Conservation (phyloP, 2,329 filamentous ascomycete species). For the Beauveria scarabaeidicola region DNA sequence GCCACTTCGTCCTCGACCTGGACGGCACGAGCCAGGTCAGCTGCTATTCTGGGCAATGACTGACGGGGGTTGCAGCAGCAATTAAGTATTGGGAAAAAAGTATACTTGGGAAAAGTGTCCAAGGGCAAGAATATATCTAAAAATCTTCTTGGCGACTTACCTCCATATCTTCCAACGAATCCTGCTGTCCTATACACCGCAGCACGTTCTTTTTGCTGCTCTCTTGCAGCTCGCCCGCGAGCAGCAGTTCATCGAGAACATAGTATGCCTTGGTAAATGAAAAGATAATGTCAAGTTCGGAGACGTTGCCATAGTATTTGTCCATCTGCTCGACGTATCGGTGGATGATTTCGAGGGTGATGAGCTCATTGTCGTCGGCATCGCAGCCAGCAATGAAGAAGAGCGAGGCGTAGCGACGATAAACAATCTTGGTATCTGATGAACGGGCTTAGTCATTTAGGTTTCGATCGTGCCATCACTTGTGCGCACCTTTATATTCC, state of each 20-base stretch:
- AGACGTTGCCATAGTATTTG: slow-evolving; percentile 99
- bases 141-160: slow-evolving; percentile 49
- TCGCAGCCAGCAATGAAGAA: slow-evolving; percentile 99
- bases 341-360: slow-evolving; percentile 96
- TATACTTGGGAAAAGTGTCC: not conserved
- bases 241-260: slow-evolving; percentile 89
- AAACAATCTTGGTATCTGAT: slow-evolving; percentile 94
- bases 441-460: not conserved
- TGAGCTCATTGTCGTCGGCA: slow-evolving; percentile 96
- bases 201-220: slow-evolving; percentile 99
- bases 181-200: slow-evolving; percentile 91
- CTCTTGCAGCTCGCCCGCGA: slow-evolving; percentile 95
- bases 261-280: slow-evolving; percentile 99
- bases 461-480: not conserved
- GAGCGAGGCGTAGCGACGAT: slow-evolving; percentile 94
- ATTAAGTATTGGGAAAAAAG: not conserved
- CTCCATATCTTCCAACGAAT: slow-evolving; percentile 98
- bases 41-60: not conserved
- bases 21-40: slow-evolving; percentile 34
- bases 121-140: not conserved
- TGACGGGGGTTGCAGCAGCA: not conserved
- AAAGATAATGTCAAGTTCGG: slow-evolving; percentile 99
- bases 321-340: slow-evolving; percentile 99
- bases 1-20: slow-evolving; percentile 87
- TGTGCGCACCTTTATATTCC: slow-evolving; percentile 81